phyloP scores from a whole-genome alignment of 83 land plant genomes.

The Diphasiastrum complanatum region DNA sequence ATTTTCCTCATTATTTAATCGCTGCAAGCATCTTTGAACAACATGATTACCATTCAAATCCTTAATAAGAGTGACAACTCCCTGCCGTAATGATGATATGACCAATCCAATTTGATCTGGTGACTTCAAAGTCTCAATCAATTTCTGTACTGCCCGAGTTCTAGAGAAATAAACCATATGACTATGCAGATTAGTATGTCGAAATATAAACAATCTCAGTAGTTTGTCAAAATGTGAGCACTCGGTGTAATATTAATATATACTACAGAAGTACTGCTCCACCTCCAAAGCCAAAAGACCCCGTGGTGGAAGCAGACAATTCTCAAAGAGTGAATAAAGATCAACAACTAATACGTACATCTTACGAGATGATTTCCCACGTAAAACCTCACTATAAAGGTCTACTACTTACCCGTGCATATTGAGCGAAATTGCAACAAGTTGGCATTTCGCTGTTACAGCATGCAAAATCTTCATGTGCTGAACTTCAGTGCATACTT shows the following conservation, averaged over 20 bases:
- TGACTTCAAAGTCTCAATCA: conserved; percentile 16
- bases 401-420: conserved; percentile 8
- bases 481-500: conserved; percentile 12
- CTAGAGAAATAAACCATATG: too few species aligned
- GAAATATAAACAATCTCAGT: too few species aligned
- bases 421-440: conserved; percentile 3
- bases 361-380: neutral
- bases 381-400: neutral
- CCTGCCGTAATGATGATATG: conserved; percentile 8
- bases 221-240: too few species aligned
- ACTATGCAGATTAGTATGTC: too few species aligned
- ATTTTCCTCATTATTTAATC: conserved; percentile 11
- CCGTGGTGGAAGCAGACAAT: neutral
- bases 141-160: conserved; percentile 23
- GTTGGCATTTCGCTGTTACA: neutral
- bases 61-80: conserved; percentile 19
- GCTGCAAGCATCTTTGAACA: conserved; percentile 12
- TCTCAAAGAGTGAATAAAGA: neutral
- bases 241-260: too few species aligned
- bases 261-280: neutral
- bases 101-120: conserved; percentile 13
- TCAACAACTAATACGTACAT: neutral
- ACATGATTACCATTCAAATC: conserved; percentile 21
- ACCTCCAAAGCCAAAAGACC: neutral
- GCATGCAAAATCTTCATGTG: neutral